Evolutionary conservation across 345 rosid species (phyloP).

Genomic region (Salix suchowensis): DNA sequence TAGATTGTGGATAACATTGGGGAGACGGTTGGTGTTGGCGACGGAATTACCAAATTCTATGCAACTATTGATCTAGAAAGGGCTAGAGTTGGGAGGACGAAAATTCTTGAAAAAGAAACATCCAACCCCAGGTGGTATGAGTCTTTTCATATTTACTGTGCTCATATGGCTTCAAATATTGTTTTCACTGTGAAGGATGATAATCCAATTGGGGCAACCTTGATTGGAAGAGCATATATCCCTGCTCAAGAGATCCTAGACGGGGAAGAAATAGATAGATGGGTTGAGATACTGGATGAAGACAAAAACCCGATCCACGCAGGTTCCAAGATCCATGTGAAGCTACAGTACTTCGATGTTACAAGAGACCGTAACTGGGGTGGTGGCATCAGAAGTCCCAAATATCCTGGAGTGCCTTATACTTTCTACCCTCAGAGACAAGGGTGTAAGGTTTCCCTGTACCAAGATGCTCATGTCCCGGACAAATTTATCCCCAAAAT

Average conservation of each 20-base stretch:
- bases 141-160: conserved; percentile 91
- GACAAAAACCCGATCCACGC: conserved; percentile 54
- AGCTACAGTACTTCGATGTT: conserved; percentile 73
- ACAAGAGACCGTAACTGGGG: conserved; percentile 62
- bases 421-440: conserved; percentile 80
- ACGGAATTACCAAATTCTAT: conserved; percentile 66
- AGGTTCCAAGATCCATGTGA: conserved; percentile 83
- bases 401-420: conserved; percentile 89
- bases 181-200: conserved; percentile 86
- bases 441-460: conserved; percentile 83
- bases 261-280: conserved; percentile 85
- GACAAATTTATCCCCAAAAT: conserved; percentile 73
- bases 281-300: conserved; percentile 74
- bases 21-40: conserved; percentile 76
- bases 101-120: conserved; percentile 53
- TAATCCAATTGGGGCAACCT: conserved; percentile 83
- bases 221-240: conserved; percentile 81
- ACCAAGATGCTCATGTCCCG: conserved; percentile 95
- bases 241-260: conserved; percentile 64
- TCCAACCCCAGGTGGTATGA: conserved; percentile 75
- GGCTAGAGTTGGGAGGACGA: conserved; percentile 94
- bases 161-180: conserved; percentile 74
- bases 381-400: conserved; percentile 59
- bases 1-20: conserved; percentile 72
- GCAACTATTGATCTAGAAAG: conserved; percentile 84